Evolutionary conservation across 106 monocot species (phyloP).

Genomic region (Allium fistulosum): DNA sequence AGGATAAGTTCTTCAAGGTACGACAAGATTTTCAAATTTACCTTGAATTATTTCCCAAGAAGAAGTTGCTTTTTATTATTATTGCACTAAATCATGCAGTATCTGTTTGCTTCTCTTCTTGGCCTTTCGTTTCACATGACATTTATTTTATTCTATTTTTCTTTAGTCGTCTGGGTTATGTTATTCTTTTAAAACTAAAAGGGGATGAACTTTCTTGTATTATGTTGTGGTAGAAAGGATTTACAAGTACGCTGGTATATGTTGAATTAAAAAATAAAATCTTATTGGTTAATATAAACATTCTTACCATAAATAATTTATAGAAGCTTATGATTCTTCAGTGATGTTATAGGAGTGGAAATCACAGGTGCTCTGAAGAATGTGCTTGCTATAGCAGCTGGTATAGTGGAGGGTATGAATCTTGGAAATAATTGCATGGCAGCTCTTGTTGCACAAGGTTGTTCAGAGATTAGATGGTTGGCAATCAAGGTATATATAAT

Average conservation of each 20-base stretch:
- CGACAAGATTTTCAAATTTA: not conserved
- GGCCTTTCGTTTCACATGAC: too few relatives aligned
- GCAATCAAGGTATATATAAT: constrained; percentile 55
- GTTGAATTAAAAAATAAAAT: too few relatives aligned
- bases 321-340: constrained; percentile 40
- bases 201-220: too few relatives aligned
- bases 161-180: too few relatives aligned
- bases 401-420: constrained; percentile 94
- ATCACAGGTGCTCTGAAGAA: constrained; percentile 90
- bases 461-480: constrained; percentile 96
- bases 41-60: not conserved
- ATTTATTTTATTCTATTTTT: too few relatives aligned
- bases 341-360: constrained; percentile 97
- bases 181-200: too few relatives aligned
- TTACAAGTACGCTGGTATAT: too few relatives aligned
- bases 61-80: too few relatives aligned
- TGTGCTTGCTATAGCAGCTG: constrained; percentile 97
- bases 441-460: constrained; percentile 93
- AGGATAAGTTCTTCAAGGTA: constrained; percentile 92
- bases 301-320: not conserved
- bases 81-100: too few relatives aligned
- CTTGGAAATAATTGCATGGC: constrained; percentile 99
- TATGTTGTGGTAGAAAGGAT: too few relatives aligned
- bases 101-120: too few relatives aligned
- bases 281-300: too few relatives aligned